Percentiles rank a stretch among this genome's conserved stretches.
Conservation (phyloP, 345 rosid genomes). For the Rhizophora apiculata region DNA sequence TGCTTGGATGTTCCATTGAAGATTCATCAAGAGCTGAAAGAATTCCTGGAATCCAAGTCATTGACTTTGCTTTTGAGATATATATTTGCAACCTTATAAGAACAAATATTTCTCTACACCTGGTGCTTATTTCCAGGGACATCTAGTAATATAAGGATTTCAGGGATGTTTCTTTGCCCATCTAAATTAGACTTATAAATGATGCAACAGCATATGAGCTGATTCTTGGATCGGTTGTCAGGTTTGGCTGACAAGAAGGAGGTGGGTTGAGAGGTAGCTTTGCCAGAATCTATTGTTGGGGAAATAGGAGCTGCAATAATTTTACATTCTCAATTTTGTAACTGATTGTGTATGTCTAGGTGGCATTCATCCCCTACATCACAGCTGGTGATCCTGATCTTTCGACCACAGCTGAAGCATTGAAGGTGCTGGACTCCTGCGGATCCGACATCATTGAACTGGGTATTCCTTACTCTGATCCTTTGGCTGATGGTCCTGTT, state of each 20-base stretch:
- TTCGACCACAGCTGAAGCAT: constrained; percentile 79
- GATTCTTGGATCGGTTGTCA: too few relatives aligned
- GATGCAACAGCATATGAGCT: too few relatives aligned
- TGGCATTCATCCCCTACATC: constrained; percentile 82
- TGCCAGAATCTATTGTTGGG: neutral
- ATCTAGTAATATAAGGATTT: too few relatives aligned
- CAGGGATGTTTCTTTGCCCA: too few relatives aligned
- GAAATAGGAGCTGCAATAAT: neutral
- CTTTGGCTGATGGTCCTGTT: constrained; percentile 89
- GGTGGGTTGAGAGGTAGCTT: neutral
- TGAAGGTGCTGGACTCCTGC: constrained; percentile 72
- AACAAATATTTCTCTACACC: neutral
- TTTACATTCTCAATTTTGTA: neutral
- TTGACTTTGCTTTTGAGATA: neutral
- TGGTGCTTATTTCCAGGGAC: too few relatives aligned
- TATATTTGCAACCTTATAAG: neutral
- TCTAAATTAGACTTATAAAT: too few relatives aligned
- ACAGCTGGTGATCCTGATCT: constrained; percentile 99
- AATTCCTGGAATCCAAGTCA: neutral
- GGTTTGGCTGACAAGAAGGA: neutral
- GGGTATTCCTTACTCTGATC: constrained; percentile 91
- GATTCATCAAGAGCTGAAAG: neutral
- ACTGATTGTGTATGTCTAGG: constrained; percentile 35
- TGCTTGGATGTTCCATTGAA: too few relatives aligned
- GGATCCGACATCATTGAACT: constrained; percentile 83